Base-by-base conservation (phyloP, 129 eudicot species). In the Flaveria sonorensis region DNA sequence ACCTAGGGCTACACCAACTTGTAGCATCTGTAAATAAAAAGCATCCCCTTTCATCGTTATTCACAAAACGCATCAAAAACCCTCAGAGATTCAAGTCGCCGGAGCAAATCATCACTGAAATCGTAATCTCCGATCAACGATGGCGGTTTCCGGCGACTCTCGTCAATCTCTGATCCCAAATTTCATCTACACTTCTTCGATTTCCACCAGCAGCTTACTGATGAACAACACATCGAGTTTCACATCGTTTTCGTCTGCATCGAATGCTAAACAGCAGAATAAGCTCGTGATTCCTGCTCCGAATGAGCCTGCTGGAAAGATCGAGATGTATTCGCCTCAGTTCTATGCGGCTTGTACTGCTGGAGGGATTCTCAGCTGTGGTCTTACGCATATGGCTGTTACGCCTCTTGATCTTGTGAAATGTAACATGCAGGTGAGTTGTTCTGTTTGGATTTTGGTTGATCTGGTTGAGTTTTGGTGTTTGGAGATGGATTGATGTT, bases 331-430 rank as follows among this genome's bases (percentile, higher is more conserved):
- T 83, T 90, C 98, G 23, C 90, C 96, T 6, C 85, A 83, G 67
- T 90, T 75, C 82, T 92, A 92, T 66, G 94, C 89, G 24, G 98
- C 96, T 1, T 92, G 98, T 73, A 92, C 98, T 2, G 84, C 28
- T 26, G 98, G 98, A 52, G 98, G 98, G 20, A 90, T 92, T 30
- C 85, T 92, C 77, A 88, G 98, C 73, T 93, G 96, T 76, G 98
- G 98, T 28, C 90, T 92, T 42, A 92, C 98, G 70, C 98, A 92
- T 75, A 92, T 82, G 96, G 60, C 90, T 36, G 98, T 90, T 50
- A 92, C 98, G 80, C 98, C 98, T 70, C 98, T 92, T 67, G 98
- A 92, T 82, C 94, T 92, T 46, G 98, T 92, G 83, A 92, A 92
- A 74, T 92, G 98, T 60, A 60, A 60, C 67, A 60, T 60, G 40